Evolutionary conservation across 768 basidiomycete genomes (phyloP).

Genomic region (Leccinum longicurvipes): DNA sequence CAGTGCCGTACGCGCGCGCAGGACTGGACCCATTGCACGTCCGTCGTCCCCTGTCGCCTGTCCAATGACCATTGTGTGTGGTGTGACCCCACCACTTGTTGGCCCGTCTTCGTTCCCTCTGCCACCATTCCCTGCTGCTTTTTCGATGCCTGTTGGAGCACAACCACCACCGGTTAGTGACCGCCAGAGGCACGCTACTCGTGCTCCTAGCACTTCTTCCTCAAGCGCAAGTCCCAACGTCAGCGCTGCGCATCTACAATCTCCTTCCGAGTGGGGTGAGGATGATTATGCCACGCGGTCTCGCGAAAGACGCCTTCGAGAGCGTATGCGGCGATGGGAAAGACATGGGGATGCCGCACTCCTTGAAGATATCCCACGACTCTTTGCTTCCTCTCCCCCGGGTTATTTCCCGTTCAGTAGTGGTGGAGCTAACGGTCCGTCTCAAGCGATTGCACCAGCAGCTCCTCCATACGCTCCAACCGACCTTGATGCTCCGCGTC

Average conservation of each 20-base stretch:
- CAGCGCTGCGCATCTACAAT: background rate
- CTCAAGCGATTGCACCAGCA: conserved; percentile 23
- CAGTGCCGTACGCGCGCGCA: conserved; percentile 70
- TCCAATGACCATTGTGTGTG: conserved; percentile 83
- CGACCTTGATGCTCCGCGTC: conserved; percentile 24
- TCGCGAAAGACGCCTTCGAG: conserved; percentile 68
- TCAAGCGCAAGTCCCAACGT: conserved; percentile 34
- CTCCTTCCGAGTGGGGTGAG: conserved; percentile 56
- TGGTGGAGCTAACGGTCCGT: background rate
- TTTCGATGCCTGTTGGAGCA: conserved; percentile 6
- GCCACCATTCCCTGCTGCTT: conserved; percentile 10
- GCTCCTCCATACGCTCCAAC: conserved; percentile 31
- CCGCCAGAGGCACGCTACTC: conserved; percentile 18
- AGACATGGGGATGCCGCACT: conserved; percentile 50
- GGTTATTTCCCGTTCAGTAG: conserved; percentile 5
- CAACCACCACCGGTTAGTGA: conserved; percentile 9
- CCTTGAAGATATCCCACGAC: conserved; percentile 60
- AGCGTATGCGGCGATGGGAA: conserved; percentile 75
- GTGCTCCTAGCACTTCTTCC: conserved; percentile 25
- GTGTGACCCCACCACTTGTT: conserved; percentile 76
- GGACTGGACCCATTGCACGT: conserved; percentile 60
- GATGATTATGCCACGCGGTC: conserved; percentile 61
- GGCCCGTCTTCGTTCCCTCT: conserved; percentile 35
- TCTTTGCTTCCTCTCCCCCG: conserved; percentile 34
- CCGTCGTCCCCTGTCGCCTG: conserved; percentile 57